A percentile compares a stretch with the other conserved stretches of the same genome.
These are phyloP conservation scores for Ceratobasidium papillatum DNA, from an alignment of 1,284 basidiomycete genomes.

Conservation along the genomic window DNA sequence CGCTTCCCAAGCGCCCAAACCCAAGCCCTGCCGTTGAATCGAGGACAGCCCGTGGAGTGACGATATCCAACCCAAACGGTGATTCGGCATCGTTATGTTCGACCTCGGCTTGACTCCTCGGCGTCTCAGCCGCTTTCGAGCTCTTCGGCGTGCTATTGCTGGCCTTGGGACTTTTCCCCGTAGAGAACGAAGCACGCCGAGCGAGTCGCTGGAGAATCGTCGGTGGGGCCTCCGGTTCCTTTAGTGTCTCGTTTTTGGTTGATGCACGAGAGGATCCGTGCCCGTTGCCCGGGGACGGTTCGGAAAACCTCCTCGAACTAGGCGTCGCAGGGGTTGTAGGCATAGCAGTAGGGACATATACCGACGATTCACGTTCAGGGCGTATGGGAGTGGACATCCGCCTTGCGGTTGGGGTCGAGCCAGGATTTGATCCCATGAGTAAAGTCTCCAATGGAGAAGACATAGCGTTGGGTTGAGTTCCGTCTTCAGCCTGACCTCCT, in stretches of 20 bases:
- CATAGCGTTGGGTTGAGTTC: neutral
- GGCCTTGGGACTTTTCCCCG: conserved; percentile 21
- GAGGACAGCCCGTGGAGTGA: neutral
- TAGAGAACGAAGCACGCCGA: conserved; percentile 30
- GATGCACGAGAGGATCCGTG: neutral
- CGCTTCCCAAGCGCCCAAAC: neutral
- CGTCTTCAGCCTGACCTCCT: neutral
- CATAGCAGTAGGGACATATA: neutral
- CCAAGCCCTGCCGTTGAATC: neutral
- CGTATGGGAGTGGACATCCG: conserved; percentile 7
- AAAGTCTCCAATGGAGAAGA: conserved; percentile 29
- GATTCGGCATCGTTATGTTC: conserved; percentile 11
- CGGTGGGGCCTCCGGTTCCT: conserved; percentile 13
- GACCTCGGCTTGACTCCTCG: neutral
- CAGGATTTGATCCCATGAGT: conserved; percentile 29
- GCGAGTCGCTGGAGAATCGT: conserved; percentile 25
- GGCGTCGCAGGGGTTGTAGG: neutral
- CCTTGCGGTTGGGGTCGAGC: neutral
- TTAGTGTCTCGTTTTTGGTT: neutral
- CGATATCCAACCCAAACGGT: conserved; percentile 24
- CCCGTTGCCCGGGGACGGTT: conserved; percentile 19
- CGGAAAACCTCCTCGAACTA: conserved; percentile 6
- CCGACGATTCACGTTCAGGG: neutral
- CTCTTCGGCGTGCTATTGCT: conserved; percentile 1
- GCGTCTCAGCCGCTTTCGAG: neutral